A percentile compares a stretch with the other conserved stretches of the same genome.
These are phyloP conservation scores for Zasmidium angulare DNA, from an alignment of 2,329 filamentous ascomycete genomes.

Conservation along the genomic window DNA sequence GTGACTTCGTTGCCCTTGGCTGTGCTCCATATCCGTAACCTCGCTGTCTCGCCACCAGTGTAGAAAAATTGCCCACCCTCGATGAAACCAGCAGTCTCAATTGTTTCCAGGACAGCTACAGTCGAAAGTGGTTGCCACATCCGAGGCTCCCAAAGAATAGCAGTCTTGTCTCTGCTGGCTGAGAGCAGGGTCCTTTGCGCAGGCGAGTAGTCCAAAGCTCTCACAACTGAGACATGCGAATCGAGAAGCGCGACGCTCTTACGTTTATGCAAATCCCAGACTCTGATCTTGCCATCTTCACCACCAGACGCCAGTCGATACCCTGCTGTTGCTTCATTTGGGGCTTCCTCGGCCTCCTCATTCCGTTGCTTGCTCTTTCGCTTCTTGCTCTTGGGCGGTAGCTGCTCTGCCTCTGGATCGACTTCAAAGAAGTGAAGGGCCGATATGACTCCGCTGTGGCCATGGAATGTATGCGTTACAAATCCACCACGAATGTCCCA, in stretches of 20 bases:
- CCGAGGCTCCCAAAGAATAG: slow-evolving; percentile 84
- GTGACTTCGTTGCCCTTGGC: slow-evolving; percentile 77
- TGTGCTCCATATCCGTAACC: slow-evolving; percentile 79
- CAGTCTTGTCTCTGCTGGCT: slow-evolving; percentile 86
- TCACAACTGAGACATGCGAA: slow-evolving; percentile 93
- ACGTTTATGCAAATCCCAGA: slow-evolving; percentile 89
- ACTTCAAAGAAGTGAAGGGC: slow-evolving; percentile 86
- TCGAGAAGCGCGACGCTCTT: slow-evolving; percentile 76
- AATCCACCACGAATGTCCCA: slow-evolving; percentile 93
- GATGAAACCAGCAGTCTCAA: slow-evolving; percentile 82
- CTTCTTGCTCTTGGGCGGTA: slow-evolving; percentile 38
- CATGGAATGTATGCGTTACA: slow-evolving; percentile 91
- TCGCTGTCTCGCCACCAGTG: slow-evolving; percentile 81
- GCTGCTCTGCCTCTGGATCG: slow-evolving; percentile 22
- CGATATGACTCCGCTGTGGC: slow-evolving; percentile 87
- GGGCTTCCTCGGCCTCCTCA: slow-evolving; percentile 47
- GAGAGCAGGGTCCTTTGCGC: slow-evolving; percentile 75
- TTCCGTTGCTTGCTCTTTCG: slow-evolving; percentile 50
- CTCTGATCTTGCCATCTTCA: slow-evolving; percentile 86
- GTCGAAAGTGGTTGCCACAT: slow-evolving; percentile 83
- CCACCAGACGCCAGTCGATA: slow-evolving; percentile 87
- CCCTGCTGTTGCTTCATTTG: slow-evolving; percentile 53
- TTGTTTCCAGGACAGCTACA: slow-evolving; percentile 78
- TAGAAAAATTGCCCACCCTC: slow-evolving; percentile 70
- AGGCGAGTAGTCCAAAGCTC: slow-evolving; percentile 76